Percentiles rank a stretch among this genome's conserved stretches.
These are phyloP conservation scores for Calonectria honghensis DNA, from an alignment of 2,329 filamentous ascomycete genomes.

Conservation along the genomic window DNA sequence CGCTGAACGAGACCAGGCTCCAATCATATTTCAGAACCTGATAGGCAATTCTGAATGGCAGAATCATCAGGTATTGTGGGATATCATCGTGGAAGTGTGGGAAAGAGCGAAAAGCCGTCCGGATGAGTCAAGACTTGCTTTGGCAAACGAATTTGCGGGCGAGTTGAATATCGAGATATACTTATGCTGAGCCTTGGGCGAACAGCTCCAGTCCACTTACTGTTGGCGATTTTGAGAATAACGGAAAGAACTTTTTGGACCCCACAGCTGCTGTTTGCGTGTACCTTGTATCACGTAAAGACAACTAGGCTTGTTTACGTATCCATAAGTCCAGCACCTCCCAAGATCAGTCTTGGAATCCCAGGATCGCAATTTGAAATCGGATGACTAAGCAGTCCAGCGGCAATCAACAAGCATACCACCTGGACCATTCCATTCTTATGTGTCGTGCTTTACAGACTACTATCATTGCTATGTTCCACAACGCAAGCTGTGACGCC, in stretches of 20 bases:
- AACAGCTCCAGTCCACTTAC: background rate
- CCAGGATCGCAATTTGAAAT: no score
- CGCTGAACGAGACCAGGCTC: constrained; percentile 25
- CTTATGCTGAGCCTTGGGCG: background rate
- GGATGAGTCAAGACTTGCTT: background rate
- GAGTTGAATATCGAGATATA: constrained; percentile 36
- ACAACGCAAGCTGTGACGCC: no score
- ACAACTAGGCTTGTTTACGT: no score
- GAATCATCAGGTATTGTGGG: constrained; percentile 30
- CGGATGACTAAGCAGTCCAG: no score
- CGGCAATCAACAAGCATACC: no score
- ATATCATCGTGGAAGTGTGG: constrained; percentile 35
- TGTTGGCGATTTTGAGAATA: background rate
- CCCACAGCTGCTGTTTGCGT: no score
- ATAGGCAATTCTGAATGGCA: constrained; percentile 26
- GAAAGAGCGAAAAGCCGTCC: background rate
- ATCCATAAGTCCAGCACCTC: no score
- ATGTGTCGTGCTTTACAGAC: no score
- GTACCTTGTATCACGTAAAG: no score
- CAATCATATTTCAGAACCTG: constrained; percentile 27
- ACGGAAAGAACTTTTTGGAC: background rate
- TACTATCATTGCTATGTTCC: no score
- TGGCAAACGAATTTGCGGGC: constrained; percentile 26
- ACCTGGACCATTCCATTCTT: no score
- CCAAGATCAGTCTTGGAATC: no score